Evolutionary conservation across 768 basidiomycete species (phyloP).

Genomic region (Termitomyces sp.): DNA sequence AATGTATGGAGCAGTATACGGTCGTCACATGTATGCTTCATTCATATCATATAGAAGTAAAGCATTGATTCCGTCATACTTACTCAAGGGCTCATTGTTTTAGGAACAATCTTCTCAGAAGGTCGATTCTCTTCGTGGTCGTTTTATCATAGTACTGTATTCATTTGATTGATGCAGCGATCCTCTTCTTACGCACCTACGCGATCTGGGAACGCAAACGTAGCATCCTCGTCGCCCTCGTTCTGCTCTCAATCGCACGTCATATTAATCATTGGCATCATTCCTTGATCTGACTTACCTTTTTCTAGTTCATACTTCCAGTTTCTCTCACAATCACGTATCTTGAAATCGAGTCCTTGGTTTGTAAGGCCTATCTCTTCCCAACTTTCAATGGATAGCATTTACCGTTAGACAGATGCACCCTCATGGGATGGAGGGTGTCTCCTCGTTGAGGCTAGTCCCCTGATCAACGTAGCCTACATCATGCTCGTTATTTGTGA

Average conservation of each 20-base stretch:
- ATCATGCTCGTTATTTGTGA: conserved; percentile 32
- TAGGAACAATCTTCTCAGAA: conserved; percentile 33
- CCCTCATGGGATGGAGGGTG: conserved; percentile 21
- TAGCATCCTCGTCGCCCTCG: conserved; percentile 25
- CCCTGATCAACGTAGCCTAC: conserved; percentile 33
- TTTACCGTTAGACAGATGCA: neutral
- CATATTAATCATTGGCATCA: neutral
- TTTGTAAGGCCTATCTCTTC: conserved; percentile 19
- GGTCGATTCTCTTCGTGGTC: conserved; percentile 12
- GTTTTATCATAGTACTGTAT: neutral
- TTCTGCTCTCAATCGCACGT: conserved; percentile 19
- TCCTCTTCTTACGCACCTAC: conserved; percentile 37
- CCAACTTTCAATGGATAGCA: too few species aligned
- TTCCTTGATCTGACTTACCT: neutral
- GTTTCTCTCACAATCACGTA: conserved; percentile 25
- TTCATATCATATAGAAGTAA: neutral
- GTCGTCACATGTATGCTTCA: conserved; percentile 24
- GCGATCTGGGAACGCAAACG: conserved; percentile 38
- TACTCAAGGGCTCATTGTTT: conserved; percentile 23
- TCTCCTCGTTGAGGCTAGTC: conserved; percentile 23
- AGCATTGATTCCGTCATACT: neutral
- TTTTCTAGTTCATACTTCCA: conserved; percentile 23
- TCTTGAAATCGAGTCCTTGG: conserved; percentile 27
- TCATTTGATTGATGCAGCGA: conserved; percentile 17
- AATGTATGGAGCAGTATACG: conserved; percentile 20